phyloP scores from a whole-genome alignment of 129 eudicot genomes.

The Gnaphalium uliginosum region DNA sequence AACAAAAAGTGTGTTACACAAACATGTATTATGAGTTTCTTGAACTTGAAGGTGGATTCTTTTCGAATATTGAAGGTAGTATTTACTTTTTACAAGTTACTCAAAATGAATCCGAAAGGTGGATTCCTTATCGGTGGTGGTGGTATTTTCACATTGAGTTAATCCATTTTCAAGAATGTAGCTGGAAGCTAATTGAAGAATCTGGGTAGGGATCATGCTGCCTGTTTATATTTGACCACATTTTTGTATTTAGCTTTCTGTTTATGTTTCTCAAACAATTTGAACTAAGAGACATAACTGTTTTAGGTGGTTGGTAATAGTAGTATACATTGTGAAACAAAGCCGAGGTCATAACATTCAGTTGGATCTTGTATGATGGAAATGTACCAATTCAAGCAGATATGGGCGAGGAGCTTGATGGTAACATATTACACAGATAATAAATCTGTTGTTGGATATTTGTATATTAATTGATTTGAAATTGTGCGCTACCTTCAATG shows the following conservation, averaged over 20 bases:
- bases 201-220: not conserved
- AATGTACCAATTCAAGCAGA: not conserved
- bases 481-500: not conserved
- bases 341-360: not conserved
- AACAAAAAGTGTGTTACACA: not conserved
- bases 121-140: not conserved
- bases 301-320: not conserved
- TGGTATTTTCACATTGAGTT: not conserved
- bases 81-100: not conserved
- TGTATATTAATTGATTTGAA: not conserved
- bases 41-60: not conserved
- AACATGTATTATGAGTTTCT: not conserved
- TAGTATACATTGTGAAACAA: too few species aligned
- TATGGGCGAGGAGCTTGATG: not conserved
- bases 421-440: not conserved
- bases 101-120: not conserved
- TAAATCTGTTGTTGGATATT: not conserved
- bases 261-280: not conserved
- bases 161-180: conserved; percentile 3
- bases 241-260: not conserved
- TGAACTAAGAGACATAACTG: not conserved
- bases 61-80: not conserved
- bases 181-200: not conserved
- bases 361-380: not conserved
- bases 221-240: not conserved